These are phyloP conservation scores for Fusarium dlaminii DNA, from an alignment of 2,329 filamentous ascomycete genomes.

Conservation along the genomic window DNA sequence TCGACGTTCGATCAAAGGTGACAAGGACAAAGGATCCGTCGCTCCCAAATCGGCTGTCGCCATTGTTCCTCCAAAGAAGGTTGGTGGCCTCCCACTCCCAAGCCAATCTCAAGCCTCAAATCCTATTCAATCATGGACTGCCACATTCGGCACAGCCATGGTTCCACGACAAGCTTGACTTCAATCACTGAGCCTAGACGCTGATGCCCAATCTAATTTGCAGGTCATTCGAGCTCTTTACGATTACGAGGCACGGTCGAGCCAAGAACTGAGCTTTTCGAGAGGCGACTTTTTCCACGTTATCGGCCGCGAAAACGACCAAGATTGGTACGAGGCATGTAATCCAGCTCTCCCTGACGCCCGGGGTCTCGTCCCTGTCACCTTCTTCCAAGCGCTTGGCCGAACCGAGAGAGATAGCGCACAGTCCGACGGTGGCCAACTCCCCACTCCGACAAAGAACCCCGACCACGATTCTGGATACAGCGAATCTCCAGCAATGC, in stretches of 20 bases:
- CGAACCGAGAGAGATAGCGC: constrained; percentile 92
- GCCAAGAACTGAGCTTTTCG: constrained; percentile 87
- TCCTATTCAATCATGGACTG: constrained; percentile 16
- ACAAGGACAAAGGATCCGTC: constrained; percentile 82
- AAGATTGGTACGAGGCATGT: constrained; percentile 98
- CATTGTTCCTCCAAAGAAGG: constrained; percentile 93
- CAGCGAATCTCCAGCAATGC: constrained; percentile 50
- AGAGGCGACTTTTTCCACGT: constrained; percentile 99
- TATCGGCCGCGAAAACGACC: constrained; percentile 92
- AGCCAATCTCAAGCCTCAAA: constrained; percentile 21
- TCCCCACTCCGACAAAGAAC: constrained; percentile 61
- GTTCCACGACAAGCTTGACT: constrained; percentile 18
- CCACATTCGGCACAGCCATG: constrained; percentile 24
- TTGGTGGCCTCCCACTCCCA: constrained; percentile 53
- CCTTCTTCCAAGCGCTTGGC: constrained; percentile 91
- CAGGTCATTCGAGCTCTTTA: constrained; percentile 98
- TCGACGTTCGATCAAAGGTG: constrained; percentile 88
- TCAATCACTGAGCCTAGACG: constrained; percentile 13
- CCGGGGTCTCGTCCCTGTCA: constrained; percentile 90
- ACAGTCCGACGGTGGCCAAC: constrained; percentile 68
- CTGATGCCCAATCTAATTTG: constrained; percentile 27
- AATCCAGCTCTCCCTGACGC: constrained; percentile 90
- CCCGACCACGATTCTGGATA: constrained; percentile 93
- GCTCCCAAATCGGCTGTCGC: constrained; percentile 86
- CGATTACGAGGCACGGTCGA: constrained; percentile 82